Evolutionary conservation across 225 moss, liverwort and hornwort species (phyloP).

Genomic region (Pseudisothecium myosuroides): DNA sequence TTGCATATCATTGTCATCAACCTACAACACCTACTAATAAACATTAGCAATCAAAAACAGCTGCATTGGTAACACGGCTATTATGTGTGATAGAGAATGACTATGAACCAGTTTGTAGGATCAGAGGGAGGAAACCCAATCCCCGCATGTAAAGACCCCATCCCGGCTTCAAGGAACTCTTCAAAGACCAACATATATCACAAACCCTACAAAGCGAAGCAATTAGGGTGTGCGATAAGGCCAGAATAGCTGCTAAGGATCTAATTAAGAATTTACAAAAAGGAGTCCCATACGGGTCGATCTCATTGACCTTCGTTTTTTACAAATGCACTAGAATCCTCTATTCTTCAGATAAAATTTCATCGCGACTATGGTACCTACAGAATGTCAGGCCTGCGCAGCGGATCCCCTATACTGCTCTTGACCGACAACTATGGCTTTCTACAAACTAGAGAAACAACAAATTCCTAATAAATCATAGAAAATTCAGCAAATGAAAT

Average conservation of each 20-base stretch:
- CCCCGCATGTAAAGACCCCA: neutral
- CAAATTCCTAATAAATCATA: neutral
- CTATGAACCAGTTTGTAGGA: neutral
- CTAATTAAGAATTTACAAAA: neutral
- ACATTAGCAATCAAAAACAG: neutral
- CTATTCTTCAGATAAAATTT: neutral
- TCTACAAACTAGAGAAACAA: neutral
- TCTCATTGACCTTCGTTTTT: neutral
- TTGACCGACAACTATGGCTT: neutral
- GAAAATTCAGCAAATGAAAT: neutral
- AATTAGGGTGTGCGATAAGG: neutral
- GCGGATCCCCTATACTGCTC: neutral
- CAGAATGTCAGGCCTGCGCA: neutral
- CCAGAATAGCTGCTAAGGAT: neutral
- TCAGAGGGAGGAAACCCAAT: neutral
- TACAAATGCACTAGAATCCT: neutral
- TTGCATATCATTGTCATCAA: slow-evolving; percentile 3
- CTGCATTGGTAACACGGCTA: neutral
- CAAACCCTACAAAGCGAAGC: neutral
- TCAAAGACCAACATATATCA: neutral
- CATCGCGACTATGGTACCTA: neutral
- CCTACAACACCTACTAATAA: slow-evolving; percentile 14
- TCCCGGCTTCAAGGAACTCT: neutral
- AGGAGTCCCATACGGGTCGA: neutral
- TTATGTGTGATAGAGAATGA: neutral